Percentiles rank a stretch among this genome's conserved stretches.
phyloP scores from a whole-genome alignment of 139 green algal genomes.

The Chlamydomonas schloesseri region DNA sequence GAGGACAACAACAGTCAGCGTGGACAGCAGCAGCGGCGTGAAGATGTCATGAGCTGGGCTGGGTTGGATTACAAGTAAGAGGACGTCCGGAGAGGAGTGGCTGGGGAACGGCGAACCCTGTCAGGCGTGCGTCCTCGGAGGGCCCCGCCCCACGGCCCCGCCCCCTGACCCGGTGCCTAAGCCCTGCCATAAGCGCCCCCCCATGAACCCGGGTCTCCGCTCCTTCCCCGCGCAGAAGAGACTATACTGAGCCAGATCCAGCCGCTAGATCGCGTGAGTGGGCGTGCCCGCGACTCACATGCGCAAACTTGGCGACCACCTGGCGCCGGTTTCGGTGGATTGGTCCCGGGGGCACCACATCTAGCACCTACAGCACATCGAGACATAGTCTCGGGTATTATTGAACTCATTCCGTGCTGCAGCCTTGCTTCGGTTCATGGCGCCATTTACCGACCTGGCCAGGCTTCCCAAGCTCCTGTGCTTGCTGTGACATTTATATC shows the following conservation, averaged over 20 bases:
- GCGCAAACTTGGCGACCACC: slow-evolving; percentile 21
- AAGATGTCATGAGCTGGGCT: too few relatives aligned
- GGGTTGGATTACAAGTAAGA: neutral
- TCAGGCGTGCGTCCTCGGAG: too few relatives aligned
- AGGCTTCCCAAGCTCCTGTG: neutral
- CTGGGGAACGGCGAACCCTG: too few relatives aligned
- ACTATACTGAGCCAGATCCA: neutral
- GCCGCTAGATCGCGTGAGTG: neutral
- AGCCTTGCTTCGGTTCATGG: too few relatives aligned
- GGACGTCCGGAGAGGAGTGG: too few relatives aligned
- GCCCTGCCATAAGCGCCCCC: too few relatives aligned
- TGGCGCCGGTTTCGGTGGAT: slow-evolving; percentile 31
- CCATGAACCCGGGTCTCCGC: neutral
- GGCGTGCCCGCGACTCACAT: neutral
- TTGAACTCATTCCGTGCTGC: too few relatives aligned
- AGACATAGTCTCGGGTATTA: too few relatives aligned
- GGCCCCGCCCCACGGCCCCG: too few relatives aligned
- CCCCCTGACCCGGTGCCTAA: too few relatives aligned
- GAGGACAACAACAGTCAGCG: too few relatives aligned
- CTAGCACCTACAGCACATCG: slow-evolving; percentile 5
- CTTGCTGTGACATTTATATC: neutral
- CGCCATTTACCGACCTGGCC: neutral
- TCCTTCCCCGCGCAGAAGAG: neutral
- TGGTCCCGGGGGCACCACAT: slow-evolving; percentile 25
- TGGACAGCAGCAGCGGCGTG: too few relatives aligned